phyloP scores from a whole-genome alignment of 768 basidiomycete species.

The Glaciozyma antarctica region DNA sequence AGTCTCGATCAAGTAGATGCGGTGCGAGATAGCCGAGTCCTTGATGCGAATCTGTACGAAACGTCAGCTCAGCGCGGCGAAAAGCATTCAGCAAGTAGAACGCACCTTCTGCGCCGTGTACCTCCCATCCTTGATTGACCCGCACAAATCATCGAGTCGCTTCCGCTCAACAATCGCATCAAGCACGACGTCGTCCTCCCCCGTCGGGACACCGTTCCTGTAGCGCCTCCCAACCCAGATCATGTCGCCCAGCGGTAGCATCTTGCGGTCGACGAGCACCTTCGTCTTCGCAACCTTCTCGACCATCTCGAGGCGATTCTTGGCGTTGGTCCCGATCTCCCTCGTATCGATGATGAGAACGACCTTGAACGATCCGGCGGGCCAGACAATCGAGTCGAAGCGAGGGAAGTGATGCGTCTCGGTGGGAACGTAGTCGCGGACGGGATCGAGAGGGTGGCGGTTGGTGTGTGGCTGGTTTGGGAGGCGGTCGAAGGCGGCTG shows the following conservation, averaged over 20 bases:
- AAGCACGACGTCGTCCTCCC: slow-evolving; percentile 42
- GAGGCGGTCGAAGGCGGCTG: slow-evolving; percentile 1
- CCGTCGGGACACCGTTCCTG: slow-evolving; percentile 16
- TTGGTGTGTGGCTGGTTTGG: background rate
- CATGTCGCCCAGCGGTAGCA: slow-evolving; percentile 43
- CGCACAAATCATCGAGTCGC: slow-evolving; percentile 42
- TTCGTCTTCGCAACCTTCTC: slow-evolving; percentile 37
- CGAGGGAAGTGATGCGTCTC: background rate
- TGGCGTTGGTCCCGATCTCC: slow-evolving; percentile 38
- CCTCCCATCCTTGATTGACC: slow-evolving; percentile 41
- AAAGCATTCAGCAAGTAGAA: background rate
- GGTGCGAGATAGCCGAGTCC: slow-evolving; percentile 40
- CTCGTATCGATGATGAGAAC: slow-evolving; percentile 42
- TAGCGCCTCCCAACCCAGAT: slow-evolving; percentile 41
- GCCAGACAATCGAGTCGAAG: slow-evolving; percentile 36
- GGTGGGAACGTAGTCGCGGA: slow-evolving; percentile 6
- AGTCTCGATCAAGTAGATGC: slow-evolving; percentile 43
- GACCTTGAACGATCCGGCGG: slow-evolving; percentile 41
- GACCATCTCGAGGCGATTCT: slow-evolving; percentile 35
- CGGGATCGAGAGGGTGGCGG: slow-evolving; percentile 31
- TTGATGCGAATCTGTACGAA: slow-evolving; percentile 31
- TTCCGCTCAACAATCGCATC: slow-evolving; percentile 45
- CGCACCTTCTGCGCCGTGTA: slow-evolving; percentile 41
- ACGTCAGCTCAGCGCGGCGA: background rate
- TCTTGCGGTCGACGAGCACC: slow-evolving; percentile 38